Evolutionary conservation across 345 rosid species (phyloP).

Genomic region (Lumnitzera racemosa): DNA sequence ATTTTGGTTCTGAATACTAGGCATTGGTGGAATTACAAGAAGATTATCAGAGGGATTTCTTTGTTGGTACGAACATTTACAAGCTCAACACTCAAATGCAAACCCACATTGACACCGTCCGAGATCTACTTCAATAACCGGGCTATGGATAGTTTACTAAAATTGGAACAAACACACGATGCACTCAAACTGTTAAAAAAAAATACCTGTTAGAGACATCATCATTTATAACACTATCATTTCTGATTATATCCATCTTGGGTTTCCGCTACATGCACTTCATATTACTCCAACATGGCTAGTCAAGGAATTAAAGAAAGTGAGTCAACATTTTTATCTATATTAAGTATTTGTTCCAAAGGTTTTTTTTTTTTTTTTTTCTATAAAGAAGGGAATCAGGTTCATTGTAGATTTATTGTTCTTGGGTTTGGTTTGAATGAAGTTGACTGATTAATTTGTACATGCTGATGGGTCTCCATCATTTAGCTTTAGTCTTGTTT

Average conservation of each 20-base stretch:
- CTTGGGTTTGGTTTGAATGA: conserved; percentile 49
- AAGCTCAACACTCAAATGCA: conserved; percentile 13
- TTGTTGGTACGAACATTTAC: too few relatives aligned
- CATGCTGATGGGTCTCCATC: conserved; percentile 31
- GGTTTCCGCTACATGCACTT: conserved; percentile 27
- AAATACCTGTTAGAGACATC: conserved; percentile 47
- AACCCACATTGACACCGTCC: conserved; percentile 10
- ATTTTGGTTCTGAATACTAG: too few relatives aligned
- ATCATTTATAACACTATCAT: conserved; percentile 61
- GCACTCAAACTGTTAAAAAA: conserved; percentile 48
- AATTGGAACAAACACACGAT: conserved; percentile 29
- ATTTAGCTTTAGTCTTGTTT: conserved; percentile 45
- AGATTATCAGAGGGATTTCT: too few relatives aligned
- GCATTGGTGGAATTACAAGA: too few relatives aligned
- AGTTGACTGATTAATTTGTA: conserved; percentile 55
- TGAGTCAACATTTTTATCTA: conserved; percentile 57
- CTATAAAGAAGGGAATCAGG: conserved; percentile 51
- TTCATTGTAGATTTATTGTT: conserved; percentile 56
- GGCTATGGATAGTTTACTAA: conserved; percentile 25
- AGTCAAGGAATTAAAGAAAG: conserved; percentile 49
- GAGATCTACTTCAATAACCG: conserved; percentile 33
- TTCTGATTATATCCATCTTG: conserved; percentile 43
- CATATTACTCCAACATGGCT: conserved; percentile 42
- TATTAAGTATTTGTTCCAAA: conserved; percentile 48
- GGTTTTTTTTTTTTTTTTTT: too few relatives aligned